phyloP scores from a whole-genome alignment of 352 stramenopile species.

The Pythium phragmitis region DNA sequence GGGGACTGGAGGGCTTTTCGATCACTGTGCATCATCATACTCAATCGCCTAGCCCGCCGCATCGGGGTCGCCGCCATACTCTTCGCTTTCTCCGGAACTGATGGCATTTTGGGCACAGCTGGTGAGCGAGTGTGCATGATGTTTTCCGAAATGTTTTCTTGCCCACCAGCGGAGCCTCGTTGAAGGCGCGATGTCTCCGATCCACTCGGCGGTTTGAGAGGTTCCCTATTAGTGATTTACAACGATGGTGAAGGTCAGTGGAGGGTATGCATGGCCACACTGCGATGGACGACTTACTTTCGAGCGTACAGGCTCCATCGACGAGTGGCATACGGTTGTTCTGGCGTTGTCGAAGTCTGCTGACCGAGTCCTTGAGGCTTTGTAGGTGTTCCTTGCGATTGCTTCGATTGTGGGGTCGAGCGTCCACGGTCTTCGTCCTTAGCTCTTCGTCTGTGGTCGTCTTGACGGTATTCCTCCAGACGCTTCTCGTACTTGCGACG shows the following conservation, averaged over 20 bases:
- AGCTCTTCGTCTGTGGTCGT: constrained; percentile 45
- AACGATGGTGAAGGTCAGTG: constrained; percentile 1
- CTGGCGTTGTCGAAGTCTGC: constrained; percentile 39
- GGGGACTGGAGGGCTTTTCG: constrained; percentile 19
- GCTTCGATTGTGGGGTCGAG: constrained; percentile 8
- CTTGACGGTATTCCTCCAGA: constrained; percentile 69
- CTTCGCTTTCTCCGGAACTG: constrained; percentile 36
- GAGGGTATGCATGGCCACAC: neutral
- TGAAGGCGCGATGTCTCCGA: neutral
- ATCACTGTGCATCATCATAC: constrained; percentile 27
- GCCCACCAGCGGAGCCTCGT: constrained; percentile 31
- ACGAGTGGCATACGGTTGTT: constrained; percentile 41
- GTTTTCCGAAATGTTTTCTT: constrained; percentile 80
- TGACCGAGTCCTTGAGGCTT: constrained; percentile 23
- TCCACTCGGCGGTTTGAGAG: constrained; percentile 12
- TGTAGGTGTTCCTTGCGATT: constrained; percentile 3
- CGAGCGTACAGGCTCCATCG: constrained; percentile 70
- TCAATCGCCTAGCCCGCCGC: constrained; percentile 31
- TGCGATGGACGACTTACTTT: constrained; percentile 41
- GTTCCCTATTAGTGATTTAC: constrained; percentile 10
- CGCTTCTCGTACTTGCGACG: constrained; percentile 78
- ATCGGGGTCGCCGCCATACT: constrained; percentile 31
- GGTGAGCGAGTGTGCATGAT: constrained; percentile 50
- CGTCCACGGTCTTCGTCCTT: constrained; percentile 43
- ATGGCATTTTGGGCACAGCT: constrained; percentile 25